Conservation (phyloP, 2,329 filamentous ascomycete species). For the Tolypocladium endophyticum region DNA sequence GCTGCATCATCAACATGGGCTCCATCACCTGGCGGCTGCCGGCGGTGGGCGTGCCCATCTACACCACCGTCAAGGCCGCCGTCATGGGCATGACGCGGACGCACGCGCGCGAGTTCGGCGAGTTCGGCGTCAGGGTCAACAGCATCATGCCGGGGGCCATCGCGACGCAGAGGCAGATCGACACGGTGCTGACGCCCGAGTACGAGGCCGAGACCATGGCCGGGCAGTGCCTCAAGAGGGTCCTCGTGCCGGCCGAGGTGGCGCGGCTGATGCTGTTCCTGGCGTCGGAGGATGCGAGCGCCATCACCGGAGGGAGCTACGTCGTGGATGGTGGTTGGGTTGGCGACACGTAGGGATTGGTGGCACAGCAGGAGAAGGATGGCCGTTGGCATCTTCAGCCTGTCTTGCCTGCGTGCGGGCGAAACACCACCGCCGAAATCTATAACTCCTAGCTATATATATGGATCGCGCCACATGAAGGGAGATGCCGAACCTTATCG, state of each 20-base stretch:
- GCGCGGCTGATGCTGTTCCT: conserved; percentile 35
- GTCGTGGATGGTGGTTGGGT: conserved; percentile 22
- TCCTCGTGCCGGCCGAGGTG: conserved; percentile 30
- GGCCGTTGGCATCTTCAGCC: neutral
- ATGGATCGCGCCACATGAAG: neutral
- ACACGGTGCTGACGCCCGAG: conserved; percentile 31
- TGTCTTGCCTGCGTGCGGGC: neutral
- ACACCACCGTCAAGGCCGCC: conserved; percentile 42
- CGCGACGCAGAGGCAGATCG: conserved; percentile 31
- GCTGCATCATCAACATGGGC: conserved; percentile 47
- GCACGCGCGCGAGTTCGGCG: conserved; percentile 41
- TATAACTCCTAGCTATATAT: neutral
- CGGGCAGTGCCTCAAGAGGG: conserved; percentile 30
- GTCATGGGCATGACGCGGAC: conserved; percentile 44
- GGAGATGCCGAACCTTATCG: neutral
- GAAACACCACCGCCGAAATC: neutral
- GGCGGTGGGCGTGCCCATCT: conserved; percentile 34
- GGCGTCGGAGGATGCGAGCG: conserved; percentile 34
- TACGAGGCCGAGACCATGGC: conserved; percentile 25
- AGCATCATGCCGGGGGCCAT: conserved; percentile 39
- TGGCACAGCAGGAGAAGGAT: neutral
- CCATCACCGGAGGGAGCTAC: conserved; percentile 30
- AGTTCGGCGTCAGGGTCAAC: conserved; percentile 35
- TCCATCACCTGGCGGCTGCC: conserved; percentile 35
- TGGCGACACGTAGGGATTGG: conserved; percentile 1